phyloP scores from a whole-genome alignment of 2,329 filamentous ascomycete genomes.

The Scytalidium sp. region DNA sequence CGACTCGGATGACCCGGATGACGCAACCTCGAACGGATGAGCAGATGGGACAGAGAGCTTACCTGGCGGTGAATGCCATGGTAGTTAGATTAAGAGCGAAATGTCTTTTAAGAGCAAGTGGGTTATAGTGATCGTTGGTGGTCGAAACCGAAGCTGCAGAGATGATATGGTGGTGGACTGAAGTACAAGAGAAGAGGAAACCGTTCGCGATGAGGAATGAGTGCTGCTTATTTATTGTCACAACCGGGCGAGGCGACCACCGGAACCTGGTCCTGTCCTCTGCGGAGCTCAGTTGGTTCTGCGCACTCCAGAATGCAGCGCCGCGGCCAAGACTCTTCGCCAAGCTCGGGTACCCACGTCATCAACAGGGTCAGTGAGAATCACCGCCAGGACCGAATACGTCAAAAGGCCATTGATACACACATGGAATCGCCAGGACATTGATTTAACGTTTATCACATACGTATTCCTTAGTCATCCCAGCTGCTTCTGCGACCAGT shows the following conservation, averaged over 20 bases:
- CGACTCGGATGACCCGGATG: background rate
- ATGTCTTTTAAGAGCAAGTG: background rate
- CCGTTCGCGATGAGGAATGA: background rate
- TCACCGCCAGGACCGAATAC: background rate
- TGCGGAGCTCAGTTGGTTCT: background rate
- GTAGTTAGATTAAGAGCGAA: slow-evolving; percentile 9
- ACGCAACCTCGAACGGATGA: slow-evolving; percentile 1
- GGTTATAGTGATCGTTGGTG: background rate
- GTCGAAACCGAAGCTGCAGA: background rate
- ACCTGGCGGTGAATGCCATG: slow-evolving; percentile 59
- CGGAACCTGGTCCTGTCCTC: background rate
- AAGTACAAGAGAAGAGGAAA: background rate
- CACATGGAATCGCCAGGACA: too few species aligned
- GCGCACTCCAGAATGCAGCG: background rate
- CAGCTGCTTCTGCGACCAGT: too few species aligned
- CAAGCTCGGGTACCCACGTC: background rate
- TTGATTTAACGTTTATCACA: too few species aligned
- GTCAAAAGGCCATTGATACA: too few species aligned
- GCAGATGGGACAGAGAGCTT: slow-evolving; percentile 21
- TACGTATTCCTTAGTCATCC: too few species aligned
- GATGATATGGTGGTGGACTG: background rate
- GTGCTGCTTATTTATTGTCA: background rate
- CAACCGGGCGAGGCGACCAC: background rate
- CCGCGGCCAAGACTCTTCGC: background rate
- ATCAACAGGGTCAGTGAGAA: background rate